Evolutionary conservation across 176 grass and related monocot genomes (phyloP).

Genomic region (Bolboschoenus planiculmis): DNA sequence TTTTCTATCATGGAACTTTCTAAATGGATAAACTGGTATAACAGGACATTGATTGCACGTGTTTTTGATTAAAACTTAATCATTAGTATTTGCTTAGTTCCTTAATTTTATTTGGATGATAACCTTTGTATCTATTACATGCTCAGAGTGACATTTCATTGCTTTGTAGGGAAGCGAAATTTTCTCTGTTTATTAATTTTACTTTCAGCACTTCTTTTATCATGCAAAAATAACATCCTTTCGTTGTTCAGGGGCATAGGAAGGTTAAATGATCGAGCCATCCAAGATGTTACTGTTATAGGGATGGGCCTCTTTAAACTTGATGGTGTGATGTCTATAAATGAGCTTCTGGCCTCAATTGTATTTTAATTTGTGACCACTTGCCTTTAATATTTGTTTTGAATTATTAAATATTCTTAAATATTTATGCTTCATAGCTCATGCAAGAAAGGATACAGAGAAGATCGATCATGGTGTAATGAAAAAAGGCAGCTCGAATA

Average conservation of each 20-base stretch:
- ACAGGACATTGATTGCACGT: too few species aligned
- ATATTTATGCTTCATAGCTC: constrained; percentile 51
- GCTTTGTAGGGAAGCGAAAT: constrained; percentile 62
- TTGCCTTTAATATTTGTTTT: background rate
- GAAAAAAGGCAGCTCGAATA: constrained; percentile 58
- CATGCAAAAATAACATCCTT: constrained; percentile 17
- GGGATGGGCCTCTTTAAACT: constrained; percentile 80
- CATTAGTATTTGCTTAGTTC: too few species aligned
- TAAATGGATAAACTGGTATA: too few species aligned
- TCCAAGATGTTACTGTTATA: constrained; percentile 82
- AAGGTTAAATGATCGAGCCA: constrained; percentile 81
- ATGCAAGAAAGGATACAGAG: constrained; percentile 66
- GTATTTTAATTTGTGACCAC: background rate
- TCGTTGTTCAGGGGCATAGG: constrained; percentile 65
- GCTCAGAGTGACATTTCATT: constrained; percentile 84
- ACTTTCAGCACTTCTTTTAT: background rate
- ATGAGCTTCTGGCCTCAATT: background rate
- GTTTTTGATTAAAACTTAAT: too few species aligned
- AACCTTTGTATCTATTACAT: too few species aligned
- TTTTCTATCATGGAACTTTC: too few species aligned
- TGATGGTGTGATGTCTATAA: constrained; percentile 45
- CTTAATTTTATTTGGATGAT: too few species aligned
- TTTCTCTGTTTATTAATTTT: background rate
- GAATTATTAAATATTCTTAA: constrained; percentile 18
- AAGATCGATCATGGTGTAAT: constrained; percentile 88